Conservation (phyloP, 768 basidiomycete species). For the Kwoniella dejecticola region DNA sequence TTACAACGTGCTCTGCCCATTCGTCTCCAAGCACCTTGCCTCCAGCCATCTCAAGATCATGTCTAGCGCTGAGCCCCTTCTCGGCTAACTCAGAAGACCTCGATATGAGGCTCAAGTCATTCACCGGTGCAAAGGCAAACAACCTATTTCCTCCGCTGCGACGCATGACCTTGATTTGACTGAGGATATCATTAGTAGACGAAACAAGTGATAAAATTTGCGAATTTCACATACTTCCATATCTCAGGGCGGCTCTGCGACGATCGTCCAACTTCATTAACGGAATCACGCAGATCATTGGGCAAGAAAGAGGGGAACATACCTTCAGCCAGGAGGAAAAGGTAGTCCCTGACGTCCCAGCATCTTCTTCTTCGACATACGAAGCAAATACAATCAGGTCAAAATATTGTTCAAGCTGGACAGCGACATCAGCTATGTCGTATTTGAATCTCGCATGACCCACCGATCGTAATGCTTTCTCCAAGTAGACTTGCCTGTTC, state of each 20-base stretch:
- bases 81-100: constrained; percentile 41
- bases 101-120: constrained; percentile 69
- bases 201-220: too few species aligned
- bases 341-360: constrained; percentile 62
- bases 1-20: constrained; percentile 90
- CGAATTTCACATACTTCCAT: constrained; percentile 69
- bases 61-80: constrained; percentile 55
- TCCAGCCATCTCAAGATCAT: constrained; percentile 70
- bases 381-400: constrained; percentile 92
- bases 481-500: constrained; percentile 57
- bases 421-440: constrained; percentile 3
- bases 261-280: neutral
- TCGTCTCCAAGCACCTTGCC: constrained; percentile 91
- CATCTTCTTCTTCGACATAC: constrained; percentile 69
- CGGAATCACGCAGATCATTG: too few species aligned
- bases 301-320: constrained; percentile 30
- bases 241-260: constrained; percentile 77
- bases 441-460: neutral
- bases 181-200: constrained; percentile 45
- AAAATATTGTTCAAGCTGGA: constrained; percentile 61
- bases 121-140: constrained; percentile 87
- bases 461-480: constrained; percentile 45
- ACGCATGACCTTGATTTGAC: constrained; percentile 83
- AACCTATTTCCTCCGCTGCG: constrained; percentile 77
- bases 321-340: constrained; percentile 90